Conservation (phyloP, 2,329 filamentous ascomycete species). For the Curvularia lunata region DNA sequence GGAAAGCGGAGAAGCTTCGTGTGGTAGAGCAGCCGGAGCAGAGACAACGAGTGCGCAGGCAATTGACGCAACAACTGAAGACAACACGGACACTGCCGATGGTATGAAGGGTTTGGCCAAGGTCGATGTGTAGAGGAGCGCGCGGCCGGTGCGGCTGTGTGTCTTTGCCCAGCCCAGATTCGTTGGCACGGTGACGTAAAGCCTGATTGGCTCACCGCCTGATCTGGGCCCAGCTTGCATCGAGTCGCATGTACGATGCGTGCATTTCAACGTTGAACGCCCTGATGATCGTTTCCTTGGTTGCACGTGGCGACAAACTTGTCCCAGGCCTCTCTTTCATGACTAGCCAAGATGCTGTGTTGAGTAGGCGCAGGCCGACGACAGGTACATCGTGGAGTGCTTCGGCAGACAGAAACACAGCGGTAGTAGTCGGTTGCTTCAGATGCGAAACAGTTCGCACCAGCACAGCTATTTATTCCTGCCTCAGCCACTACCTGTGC, state of each 20-base stretch:
- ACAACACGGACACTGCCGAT: neutral
- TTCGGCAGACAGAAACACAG: neutral
- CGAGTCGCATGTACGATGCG: neutral
- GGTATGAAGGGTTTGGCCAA: conserved; percentile 5
- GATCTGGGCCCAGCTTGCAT: neutral
- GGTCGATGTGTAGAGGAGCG: conserved; percentile 16
- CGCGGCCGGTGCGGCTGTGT: conserved; percentile 13
- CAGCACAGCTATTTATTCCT: conserved; percentile 34
- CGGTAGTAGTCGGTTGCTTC: conserved; percentile 29
- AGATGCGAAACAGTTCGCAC: conserved; percentile 42
- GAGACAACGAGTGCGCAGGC: neutral
- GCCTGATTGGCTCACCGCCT: conserved; percentile 7
- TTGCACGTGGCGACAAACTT: neutral
- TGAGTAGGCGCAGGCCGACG: neutral
- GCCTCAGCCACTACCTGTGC: conserved; percentile 26
- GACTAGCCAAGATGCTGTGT: neutral
- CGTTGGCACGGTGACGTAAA: conserved; percentile 16
- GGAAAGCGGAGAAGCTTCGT: neutral
- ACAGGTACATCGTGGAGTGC: neutral
- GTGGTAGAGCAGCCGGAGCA: neutral
- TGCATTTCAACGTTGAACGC: conserved; percentile 2
- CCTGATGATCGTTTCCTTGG: conserved; percentile 14
- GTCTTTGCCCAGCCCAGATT: conserved; percentile 11
- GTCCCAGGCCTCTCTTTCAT: neutral
- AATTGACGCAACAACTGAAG: neutral